These are phyloP conservation scores for Senna tora DNA, from an alignment of 306 rosid genomes.

Conservation along the genomic window DNA sequence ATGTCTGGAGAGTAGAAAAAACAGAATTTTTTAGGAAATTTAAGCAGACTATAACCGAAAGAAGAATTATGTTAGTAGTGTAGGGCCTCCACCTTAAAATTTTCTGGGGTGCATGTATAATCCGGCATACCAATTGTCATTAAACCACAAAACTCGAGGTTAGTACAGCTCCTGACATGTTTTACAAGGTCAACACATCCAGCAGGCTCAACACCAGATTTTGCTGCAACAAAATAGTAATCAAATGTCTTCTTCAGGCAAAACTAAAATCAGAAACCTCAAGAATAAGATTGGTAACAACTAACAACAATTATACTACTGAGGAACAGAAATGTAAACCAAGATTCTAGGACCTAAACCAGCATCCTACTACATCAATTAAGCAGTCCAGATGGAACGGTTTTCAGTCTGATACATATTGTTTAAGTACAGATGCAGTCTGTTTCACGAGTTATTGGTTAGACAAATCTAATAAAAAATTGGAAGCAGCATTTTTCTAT, in stretches of 20 bases:
- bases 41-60: conserved; percentile 5
- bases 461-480: conserved; percentile 25
- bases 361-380: conserved; percentile 22
- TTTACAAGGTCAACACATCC: conserved; percentile 77
- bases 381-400: background rate
- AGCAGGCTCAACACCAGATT: conserved; percentile 85
- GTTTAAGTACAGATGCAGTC: too few species aligned
- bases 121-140: conserved; percentile 98
- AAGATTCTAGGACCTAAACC: background rate
- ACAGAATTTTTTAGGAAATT: conserved; percentile 24
- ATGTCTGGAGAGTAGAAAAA: conserved; percentile 48
- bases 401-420: conserved; percentile 21
- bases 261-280: conserved; percentile 9
- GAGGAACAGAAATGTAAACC: conserved; percentile 6
- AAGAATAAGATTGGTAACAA: conserved; percentile 21
- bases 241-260: conserved; percentile 26
- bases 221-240: conserved; percentile 56
- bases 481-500: background rate
- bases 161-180: conserved; percentile 74
- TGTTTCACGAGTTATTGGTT: too few species aligned
- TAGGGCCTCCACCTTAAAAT: conserved; percentile 66
- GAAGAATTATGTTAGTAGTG: conserved; percentile 17
- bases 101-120: conserved; percentile 87
- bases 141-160: conserved; percentile 82
- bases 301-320: conserved; percentile 1